Base-by-base conservation (phyloP, 345 rosid species). In the Barbarea vulgaris region DNA sequence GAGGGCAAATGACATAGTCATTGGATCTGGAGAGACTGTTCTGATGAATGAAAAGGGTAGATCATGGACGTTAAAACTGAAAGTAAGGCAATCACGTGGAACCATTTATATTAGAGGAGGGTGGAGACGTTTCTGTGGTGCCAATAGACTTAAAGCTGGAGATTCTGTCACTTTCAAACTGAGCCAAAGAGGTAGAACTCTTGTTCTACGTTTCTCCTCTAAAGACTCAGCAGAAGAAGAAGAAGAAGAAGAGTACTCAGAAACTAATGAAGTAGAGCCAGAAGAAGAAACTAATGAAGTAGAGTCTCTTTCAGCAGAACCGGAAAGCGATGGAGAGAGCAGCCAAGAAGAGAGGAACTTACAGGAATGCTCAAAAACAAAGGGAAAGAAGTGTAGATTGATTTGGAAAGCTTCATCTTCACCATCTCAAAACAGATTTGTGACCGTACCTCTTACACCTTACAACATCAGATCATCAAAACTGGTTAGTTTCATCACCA, bases 181-280 rank as follows among this genome's bases (percentile, higher is more conserved):
- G 19, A 39, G 17, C 42, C 19, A 52, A 39, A 27, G 69, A 37
- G 62, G 69, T n/a, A n/a, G n/a, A n/a, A n/a, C n/a, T n/a, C 22
- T 14, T 27, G 8, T 53, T 51, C 37, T 72, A 17, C 18, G 46
- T 42, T 13, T 52, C 21, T 72, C 24, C 21, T 8, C 47, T 4
- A 17, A 9, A 41, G 60, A 41, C 33, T 4, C 3, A n/a, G n/a
- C n/a, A n/a, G n/a, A n/a, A n/a, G n/a, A n/a, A n/a, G n/a, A n/a
- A n/a, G n/a, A n/a, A n/a, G 21, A 72, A 50, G 60, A 62, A 70
- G 56, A 31, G n/a, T n/a, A n/a, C n/a, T n/a, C n/a, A 27, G 69
- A 22, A n/a, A 10, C 4, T n/a, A n/a, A n/a, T n/a, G n/a, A n/a
- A n/a, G n/a, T n/a, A n/a, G n/a, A n/a, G n/a, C n/a, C n/a, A n/a